Conservation (phyloP, 148 eudicot genomes). For the Cornus controversa region DNA sequence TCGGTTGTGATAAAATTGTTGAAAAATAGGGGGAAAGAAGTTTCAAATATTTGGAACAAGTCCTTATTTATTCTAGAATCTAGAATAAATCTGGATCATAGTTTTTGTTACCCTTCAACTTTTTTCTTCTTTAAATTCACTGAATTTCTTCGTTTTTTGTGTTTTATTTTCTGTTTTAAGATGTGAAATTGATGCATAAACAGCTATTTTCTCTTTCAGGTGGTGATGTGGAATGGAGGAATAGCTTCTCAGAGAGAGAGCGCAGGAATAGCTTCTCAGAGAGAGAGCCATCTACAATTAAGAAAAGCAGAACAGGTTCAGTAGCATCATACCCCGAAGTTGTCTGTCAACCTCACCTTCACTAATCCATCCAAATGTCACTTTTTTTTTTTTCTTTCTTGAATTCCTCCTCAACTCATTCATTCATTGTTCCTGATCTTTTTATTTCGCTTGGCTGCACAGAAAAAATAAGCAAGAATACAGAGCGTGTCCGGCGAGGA, state of each 20-base stretch:
- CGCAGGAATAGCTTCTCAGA: conserved; percentile 85
- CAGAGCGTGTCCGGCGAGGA: conserved; percentile 47
- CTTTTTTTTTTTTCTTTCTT: not conserved
- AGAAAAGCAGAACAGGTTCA: conserved; percentile 84
- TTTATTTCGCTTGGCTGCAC: conserved; percentile 19
- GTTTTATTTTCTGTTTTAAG: conserved; percentile 7
- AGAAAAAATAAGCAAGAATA: conserved; percentile 63
- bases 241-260: conserved; percentile 85
- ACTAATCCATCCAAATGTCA: not conserved
- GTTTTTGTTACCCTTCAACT: too few species aligned
- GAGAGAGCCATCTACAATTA: conserved; percentile 68
- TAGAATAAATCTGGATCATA: too few species aligned
- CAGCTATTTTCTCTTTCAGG: conserved; percentile 32
- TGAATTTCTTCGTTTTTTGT: not conserved
- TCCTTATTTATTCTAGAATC: too few species aligned
- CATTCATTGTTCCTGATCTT: not conserved
- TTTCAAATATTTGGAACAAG: too few species aligned
- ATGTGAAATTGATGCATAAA: conserved; percentile 5
- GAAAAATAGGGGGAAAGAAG: not conserved
- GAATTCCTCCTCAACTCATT: not conserved
- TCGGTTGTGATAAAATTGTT: not conserved
- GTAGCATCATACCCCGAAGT: not conserved
- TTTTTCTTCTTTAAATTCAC: too few species aligned
- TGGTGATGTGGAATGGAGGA: conserved; percentile 75
- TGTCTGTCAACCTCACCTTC: too few species aligned